These are phyloP conservation scores for Pythium vanterpoolii DNA, from an alignment of 352 stramenopile genomes.

Conservation along the genomic window DNA sequence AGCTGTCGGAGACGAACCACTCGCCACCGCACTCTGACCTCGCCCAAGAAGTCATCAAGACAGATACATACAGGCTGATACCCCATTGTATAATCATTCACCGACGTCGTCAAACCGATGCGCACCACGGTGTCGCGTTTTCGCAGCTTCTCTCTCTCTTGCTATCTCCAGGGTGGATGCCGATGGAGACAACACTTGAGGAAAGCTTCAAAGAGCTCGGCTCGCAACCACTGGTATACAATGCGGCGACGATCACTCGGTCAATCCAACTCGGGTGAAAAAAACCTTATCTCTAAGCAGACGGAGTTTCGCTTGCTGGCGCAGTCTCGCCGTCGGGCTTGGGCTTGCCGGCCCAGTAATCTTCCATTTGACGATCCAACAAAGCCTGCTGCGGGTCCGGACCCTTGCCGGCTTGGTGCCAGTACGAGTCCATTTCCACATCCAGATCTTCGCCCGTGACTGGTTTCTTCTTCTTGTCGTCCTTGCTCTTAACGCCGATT, in stretches of 20 bases:
- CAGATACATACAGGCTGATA: constrained; percentile 25
- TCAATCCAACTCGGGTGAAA: background rate
- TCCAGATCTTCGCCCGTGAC: constrained; percentile 77
- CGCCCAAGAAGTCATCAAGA: constrained; percentile 18
- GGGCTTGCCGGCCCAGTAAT: constrained; percentile 87
- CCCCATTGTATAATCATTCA: constrained; percentile 31
- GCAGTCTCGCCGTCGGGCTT: constrained; percentile 24
- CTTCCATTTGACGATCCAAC: constrained; percentile 86
- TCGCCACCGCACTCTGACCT: background rate
- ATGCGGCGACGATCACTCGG: background rate
- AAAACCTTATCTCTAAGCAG: constrained; percentile 9
- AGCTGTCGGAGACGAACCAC: constrained; percentile 3
- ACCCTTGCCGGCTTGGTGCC: constrained; percentile 85
- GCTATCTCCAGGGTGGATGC: background rate
- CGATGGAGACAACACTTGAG: background rate
- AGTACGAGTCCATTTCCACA: constrained; percentile 88
- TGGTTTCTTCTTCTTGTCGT: constrained; percentile 41
- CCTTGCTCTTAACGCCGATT: constrained; percentile 16
- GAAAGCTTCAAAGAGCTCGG: background rate
- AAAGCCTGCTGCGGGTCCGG: constrained; percentile 77
- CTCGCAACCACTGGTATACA: background rate
- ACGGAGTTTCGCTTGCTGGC: constrained; percentile 10
- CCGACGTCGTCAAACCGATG: constrained; percentile 3
- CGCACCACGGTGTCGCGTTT: background rate
- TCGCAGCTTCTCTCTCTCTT: background rate